Conservation (phyloP, 176 grass and related monocot genomes). For the Dendrocalamus sinicus region DNA sequence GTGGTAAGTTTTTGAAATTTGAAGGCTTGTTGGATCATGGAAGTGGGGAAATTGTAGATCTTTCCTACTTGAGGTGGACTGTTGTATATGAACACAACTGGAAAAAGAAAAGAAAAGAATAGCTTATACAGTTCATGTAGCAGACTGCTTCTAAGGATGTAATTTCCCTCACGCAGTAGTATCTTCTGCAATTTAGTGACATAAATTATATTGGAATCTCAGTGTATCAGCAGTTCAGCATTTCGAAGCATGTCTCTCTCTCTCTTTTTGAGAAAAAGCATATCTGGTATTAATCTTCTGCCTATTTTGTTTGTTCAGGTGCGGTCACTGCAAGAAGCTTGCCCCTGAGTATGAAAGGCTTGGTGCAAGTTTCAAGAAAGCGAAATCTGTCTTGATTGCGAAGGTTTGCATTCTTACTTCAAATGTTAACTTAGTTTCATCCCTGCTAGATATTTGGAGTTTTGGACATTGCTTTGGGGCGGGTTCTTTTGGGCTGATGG, state of each 20-base stretch:
- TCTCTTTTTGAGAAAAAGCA: neutral
- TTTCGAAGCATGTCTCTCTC: neutral
- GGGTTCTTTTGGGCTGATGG: too few relatives aligned
- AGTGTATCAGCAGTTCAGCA: neutral
- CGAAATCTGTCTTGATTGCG: slow-evolving; percentile 79
- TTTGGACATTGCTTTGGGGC: neutral
- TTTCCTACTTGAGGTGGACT: neutral
- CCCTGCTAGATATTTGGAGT: neutral
- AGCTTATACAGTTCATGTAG: neutral
- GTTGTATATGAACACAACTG: neutral
- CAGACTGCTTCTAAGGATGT: neutral
- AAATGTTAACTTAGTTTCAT: neutral
- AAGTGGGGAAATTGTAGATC: slow-evolving; percentile 3
- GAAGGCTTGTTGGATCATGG: neutral
- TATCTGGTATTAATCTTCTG: neutral
- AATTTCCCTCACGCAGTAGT: neutral
- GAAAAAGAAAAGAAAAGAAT: neutral
- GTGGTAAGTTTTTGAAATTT: neutral
- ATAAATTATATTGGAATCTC: neutral
- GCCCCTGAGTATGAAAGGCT: slow-evolving; percentile 92
- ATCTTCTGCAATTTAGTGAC: neutral
- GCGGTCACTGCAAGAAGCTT: slow-evolving; percentile 95
- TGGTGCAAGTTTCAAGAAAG: slow-evolving; percentile 87
- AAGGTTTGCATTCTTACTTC: slow-evolving; percentile 46
- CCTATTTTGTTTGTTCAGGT: slow-evolving; percentile 52